Evolutionary conservation across 352 stramenopile species (phyloP), one percentile per base, ranked within the genome.

Genomic region (Halophytophthora polymorphica): DNA sequence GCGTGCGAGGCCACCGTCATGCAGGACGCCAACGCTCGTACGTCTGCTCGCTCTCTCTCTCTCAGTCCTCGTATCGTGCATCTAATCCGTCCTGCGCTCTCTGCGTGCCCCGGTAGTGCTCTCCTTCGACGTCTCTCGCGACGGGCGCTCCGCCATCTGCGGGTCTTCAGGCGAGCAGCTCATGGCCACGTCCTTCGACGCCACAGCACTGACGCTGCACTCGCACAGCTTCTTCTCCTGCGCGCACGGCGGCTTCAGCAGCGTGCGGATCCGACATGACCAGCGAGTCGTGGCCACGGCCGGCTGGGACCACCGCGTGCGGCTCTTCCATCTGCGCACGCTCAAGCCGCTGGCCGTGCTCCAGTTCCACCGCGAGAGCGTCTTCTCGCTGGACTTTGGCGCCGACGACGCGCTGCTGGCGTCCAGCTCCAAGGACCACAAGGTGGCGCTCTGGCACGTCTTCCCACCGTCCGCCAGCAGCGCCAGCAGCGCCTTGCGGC

Each of bases 361-460:
- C 35, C 90, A 87, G 58, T 83, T 88, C 60, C 83, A 93, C 61
- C 68, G 34, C 12, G 83, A 93, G 23, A 90, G 77, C 52, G 81
- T 91, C 11, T 90, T 87, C 44, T 61, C 51, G 8, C 56, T 91
- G 21, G 74, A 84, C 45, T 93, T 93, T 40, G 86, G 74, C 18
- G 49, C 53, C 25, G 77, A 93, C 58, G 79, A 45, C 53, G 51
- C 76, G 34, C 50, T 85, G 25, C 64, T 93, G 6, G 53, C 72
- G 2, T 89, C 83, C n/a, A 72, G 67, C 21, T 91, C 78, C 46
- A 93, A 93, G 49, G 83, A 93, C 58, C 67, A 75, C 53, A 88
- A 86, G 48, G 71, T 92, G 42, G 78, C 78, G 22, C 61, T 92
- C 10, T 92, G 83, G 83, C 86, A 73, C n/a, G 59, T 93, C 37